Conservation (phyloP, 2,329 filamentous ascomycete species). For the Pestalotiopsis sp. region DNA sequence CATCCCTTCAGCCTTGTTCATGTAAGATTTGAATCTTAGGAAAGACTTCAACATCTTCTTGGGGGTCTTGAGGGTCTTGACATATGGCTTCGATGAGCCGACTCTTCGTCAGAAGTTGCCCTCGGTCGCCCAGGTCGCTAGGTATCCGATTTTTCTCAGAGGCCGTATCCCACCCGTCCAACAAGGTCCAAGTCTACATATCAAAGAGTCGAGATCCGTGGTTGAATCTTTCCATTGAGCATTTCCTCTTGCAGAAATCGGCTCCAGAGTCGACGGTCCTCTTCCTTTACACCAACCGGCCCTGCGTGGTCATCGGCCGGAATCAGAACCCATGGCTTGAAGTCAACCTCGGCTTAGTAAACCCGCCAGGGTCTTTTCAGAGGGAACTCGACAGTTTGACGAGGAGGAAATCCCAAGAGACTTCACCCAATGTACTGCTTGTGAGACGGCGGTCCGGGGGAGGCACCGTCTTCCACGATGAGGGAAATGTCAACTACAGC, state of each 20-base stretch:
- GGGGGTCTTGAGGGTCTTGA: neutral
- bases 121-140: neutral
- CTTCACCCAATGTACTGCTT: constrained; percentile 48
- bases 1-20: constrained; percentile 5
- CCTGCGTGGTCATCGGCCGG: constrained; percentile 87
- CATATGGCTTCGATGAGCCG: constrained; percentile 12
- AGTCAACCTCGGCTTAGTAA: constrained; percentile 70
- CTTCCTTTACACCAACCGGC: constrained; percentile 85
- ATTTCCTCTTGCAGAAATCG: constrained; percentile 79
- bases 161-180: constrained; percentile 43
- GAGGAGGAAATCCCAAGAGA: constrained; percentile 19
- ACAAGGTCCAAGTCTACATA: constrained; percentile 68
- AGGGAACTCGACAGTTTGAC: constrained; percentile 12
- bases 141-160: constrained; percentile 34
- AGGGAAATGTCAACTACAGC: constrained; percentile 92
- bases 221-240: constrained; percentile 92
- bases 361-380: constrained; percentile 13
- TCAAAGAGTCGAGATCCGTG: constrained; percentile 75
- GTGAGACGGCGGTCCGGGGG: constrained; percentile 87
- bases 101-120: constrained; percentile 8
- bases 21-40: neutral
- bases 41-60: neutral
- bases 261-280: constrained; percentile 74
- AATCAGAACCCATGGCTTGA: constrained; percentile 99
- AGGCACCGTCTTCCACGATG: constrained; percentile 91